Conservation (phyloP, 2,329 filamentous ascomycete genomes). For the Cryphonectria japonica region DNA sequence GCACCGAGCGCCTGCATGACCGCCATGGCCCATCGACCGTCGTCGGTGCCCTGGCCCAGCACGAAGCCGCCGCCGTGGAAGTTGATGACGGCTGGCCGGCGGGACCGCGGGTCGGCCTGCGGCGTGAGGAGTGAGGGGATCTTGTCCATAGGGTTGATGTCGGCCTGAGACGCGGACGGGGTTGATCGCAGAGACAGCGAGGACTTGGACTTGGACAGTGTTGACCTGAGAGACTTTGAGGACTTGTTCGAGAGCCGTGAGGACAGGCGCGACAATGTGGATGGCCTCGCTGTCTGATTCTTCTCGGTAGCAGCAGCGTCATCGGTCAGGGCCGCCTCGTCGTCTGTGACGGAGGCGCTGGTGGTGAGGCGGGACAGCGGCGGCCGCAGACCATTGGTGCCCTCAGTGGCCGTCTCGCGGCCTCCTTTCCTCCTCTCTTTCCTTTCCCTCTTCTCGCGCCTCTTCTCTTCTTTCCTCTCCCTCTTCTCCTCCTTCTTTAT, state of each 20-base stretch:
- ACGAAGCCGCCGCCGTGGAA: conserved; percentile 72
- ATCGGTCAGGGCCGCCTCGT: conserved; percentile 14
- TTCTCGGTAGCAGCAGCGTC: neutral
- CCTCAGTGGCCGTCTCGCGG: conserved; percentile 26
- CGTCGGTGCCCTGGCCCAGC: conserved; percentile 64
- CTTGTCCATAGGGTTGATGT: conserved; percentile 26
- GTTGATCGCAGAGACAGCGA: conserved; percentile 20
- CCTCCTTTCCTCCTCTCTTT: conserved; percentile 18
- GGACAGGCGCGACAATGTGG: conserved; percentile 23
- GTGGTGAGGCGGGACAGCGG: conserved; percentile 28
- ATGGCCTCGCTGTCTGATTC: conserved; percentile 1
- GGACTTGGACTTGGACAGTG: neutral
- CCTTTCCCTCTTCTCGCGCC: conserved; percentile 12
- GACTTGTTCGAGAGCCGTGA: conserved; percentile 23
- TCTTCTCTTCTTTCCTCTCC: conserved; percentile 19
- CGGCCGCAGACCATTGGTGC: conserved; percentile 19
- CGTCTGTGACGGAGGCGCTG: conserved; percentile 26
- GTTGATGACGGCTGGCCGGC: conserved; percentile 63
- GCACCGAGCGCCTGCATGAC: conserved; percentile 57
- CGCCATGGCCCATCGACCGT: conserved; percentile 62
- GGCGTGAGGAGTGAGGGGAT: conserved; percentile 23
- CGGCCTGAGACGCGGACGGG: conserved; percentile 6
- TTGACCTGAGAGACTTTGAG: conserved; percentile 17
- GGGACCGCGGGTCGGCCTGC: conserved; percentile 27
- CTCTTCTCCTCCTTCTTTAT: conserved; percentile 19